phyloP scores from a whole-genome alignment of 257 asterid species.

The Solanum clarkiae region DNA sequence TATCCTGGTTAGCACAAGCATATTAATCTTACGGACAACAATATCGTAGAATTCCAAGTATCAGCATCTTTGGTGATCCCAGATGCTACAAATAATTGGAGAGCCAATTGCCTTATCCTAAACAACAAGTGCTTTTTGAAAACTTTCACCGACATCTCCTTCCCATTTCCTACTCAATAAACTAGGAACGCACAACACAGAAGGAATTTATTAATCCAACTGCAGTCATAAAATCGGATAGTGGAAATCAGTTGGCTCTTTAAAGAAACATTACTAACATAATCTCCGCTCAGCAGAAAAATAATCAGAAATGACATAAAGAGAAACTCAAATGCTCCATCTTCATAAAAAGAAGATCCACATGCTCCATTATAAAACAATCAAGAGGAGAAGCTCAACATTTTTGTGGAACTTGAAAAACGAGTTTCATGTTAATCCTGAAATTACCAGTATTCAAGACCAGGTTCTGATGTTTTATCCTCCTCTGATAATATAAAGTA shows the following conservation, averaged over 20 bases:
- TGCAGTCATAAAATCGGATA: not conserved
- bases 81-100: not conserved
- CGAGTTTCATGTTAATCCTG: not conserved
- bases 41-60: not conserved
- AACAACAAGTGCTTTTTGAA: not conserved
- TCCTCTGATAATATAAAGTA: slow-evolving; percentile 98
- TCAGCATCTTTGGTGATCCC: not conserved
- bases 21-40: not conserved
- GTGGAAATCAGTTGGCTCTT: not conserved
- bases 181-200: not conserved
- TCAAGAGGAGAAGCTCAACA: not conserved
- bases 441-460: slow-evolving; percentile 92
- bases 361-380: not conserved
- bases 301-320: not conserved
- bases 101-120: not conserved
- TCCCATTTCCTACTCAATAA: not conserved
- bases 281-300: not conserved
- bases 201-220: not conserved
- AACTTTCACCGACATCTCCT: not conserved
- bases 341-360: not conserved
- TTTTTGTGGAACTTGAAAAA: not conserved
- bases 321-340: not conserved
- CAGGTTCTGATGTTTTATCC: slow-evolving; percentile 96
- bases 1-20: not conserved
- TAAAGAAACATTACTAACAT: not conserved